Conservation (phyloP, 73 alveolate species). For the Tetrahymena elliotti region DNA sequence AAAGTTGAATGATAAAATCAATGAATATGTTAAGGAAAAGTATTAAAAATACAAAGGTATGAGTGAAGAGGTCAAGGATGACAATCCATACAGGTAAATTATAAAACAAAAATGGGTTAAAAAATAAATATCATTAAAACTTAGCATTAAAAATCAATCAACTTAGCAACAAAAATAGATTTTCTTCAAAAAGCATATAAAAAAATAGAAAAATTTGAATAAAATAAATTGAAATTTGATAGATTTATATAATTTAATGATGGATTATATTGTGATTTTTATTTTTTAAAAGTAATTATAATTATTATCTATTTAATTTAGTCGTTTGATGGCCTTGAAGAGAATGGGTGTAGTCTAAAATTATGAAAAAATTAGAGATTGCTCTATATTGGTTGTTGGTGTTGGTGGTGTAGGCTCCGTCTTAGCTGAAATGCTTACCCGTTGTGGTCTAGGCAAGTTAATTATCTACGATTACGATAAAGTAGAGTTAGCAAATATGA, state of each 20-base stretch:
- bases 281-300: no score
- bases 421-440: slow-evolving; percentile 96
- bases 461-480: slow-evolving; percentile 74
- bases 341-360: slow-evolving; percentile 94
- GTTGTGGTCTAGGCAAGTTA: slow-evolving; percentile 96
- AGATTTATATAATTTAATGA: no score
- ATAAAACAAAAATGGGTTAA: background rate
- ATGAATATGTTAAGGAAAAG: background rate
- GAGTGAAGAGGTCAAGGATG: slow-evolving; percentile 40
- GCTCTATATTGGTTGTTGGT: slow-evolving; percentile 81
- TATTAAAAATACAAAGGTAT: background rate
- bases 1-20: background rate
- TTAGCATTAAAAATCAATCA: no score
- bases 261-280: no score
- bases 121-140: background rate
- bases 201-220: no score
- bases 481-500: slow-evolving; percentile 97
- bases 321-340: slow-evolving; percentile 96
- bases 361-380: slow-evolving; percentile 73
- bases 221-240: no score
- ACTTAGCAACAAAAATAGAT: no score
- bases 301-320: background rate
- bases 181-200: no score
- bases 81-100: slow-evolving; percentile 21
- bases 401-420: slow-evolving; percentile 99